Evolutionary conservation across 2,329 filamentous ascomycete species (phyloP).

Genomic region (Aspergillus sp.): DNA sequence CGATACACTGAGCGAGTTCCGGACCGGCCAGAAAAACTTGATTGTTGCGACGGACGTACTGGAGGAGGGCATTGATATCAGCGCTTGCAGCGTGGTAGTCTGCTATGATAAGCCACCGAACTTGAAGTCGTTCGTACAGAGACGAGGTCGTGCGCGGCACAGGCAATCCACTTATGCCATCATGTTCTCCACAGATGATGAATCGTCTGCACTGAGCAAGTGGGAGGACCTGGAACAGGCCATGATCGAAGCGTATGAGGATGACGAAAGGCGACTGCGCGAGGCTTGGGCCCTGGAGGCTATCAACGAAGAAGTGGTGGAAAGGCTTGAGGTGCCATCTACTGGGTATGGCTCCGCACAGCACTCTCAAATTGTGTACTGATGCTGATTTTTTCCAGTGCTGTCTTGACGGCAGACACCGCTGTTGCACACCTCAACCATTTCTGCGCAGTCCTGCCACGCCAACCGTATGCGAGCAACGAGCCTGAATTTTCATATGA

Average conservation of each 20-base stretch:
- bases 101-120: constrained; percentile 65
- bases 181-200: constrained; percentile 45
- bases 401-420: constrained; percentile 70
- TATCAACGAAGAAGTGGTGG: constrained; percentile 40
- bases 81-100: constrained; percentile 65
- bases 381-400: constrained; percentile 45
- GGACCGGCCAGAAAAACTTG: constrained; percentile 55
- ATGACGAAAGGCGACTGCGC: constrained; percentile 59
- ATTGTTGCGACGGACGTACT: constrained; percentile 60
- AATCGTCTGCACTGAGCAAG: constrained; percentile 40
- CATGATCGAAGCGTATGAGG: constrained; percentile 71
- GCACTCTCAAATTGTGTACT: not conserved
- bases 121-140: constrained; percentile 66
- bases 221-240: constrained; percentile 70
- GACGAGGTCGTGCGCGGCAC: constrained; percentile 64
- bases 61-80: constrained; percentile 63
- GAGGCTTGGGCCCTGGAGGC: constrained; percentile 54
- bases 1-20: constrained; percentile 57
- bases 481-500: constrained; percentile 64
- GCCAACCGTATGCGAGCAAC: constrained; percentile 60
- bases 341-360: constrained; percentile 24
- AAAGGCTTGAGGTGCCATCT: constrained; percentile 44
- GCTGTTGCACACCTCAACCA: constrained; percentile 77
- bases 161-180: constrained; percentile 57
- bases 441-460: constrained; percentile 69